Evolutionary conservation across 148 eudicot genomes (phyloP), one percentile per base, ranked within the genome.

Genomic region (Pouteria glomerata): DNA sequence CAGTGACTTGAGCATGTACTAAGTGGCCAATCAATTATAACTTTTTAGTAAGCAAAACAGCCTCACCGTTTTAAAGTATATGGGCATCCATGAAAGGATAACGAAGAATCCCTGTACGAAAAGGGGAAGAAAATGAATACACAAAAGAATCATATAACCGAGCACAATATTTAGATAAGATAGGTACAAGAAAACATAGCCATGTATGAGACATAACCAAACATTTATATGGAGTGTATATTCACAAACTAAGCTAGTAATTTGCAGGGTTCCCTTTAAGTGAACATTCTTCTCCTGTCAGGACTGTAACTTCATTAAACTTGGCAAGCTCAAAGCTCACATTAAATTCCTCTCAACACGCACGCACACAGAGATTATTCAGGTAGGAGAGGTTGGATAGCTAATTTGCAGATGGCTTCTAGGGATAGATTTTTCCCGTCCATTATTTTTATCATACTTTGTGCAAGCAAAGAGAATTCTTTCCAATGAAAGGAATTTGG

Each of bases 81-180:
- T 75, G 51, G 98, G 98, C 98, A 90, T 90, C 98, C 98, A 93
- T 47, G 98, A 93, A 71, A 93, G 93, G 71, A 93, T 82, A 66
- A 93, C 91, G 78, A 90, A 93, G 85, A 93, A 93, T 23, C 98
- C 98, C 98, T 93, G 85, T 83, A 80, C 52, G 34, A 81, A 60
- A 48, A 57, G 73, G 42, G 33, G 29, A 62, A 53, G 23, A 27
- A 68, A 30, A n/a, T 33, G 7, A 57, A 27, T 11, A 66, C 27
- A 27, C 44, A 19, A 39, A 6, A 16, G 10, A 7, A 12, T n/a
- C 26, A 29, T 8, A n/a, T 16, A 63, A 41, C 41, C 50, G 21
- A 14, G 45, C 50, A 39, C 44, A 42, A 63, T 10, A 13, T 23
- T 2, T 7, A 19, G 11, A 19, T 34, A 8, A 34, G 19, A 23